Evolutionary conservation across 805 yeast genomes (phyloP), one percentile per base, ranked within the genome.

Genomic region (Cyberlindnera saturnus): DNA sequence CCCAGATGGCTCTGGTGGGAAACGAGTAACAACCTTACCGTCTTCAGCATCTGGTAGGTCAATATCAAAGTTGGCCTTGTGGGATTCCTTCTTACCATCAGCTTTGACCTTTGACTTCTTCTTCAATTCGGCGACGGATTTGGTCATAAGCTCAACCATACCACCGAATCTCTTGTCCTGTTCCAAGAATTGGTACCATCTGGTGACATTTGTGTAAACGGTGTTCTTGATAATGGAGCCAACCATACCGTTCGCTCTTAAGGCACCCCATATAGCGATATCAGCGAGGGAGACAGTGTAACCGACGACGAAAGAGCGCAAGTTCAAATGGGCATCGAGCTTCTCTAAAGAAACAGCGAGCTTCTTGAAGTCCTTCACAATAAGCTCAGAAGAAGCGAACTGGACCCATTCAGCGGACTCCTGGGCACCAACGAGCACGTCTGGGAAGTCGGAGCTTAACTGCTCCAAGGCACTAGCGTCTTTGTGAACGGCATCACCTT

Each of bases 1-100:
- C 70, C 99, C 99, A 70, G 96, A 86, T 47, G 99, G 99, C 73
- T 93, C 99, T 52, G 99, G 99, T 46, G 96, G 99, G 81, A 93
- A 93, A 71, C 99, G 85, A 42, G 99, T 95, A 42, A 95, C 98
- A 45, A 93, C 99, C 67, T 90, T 73, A 52, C 99, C 99, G 45
- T 84, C 81, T 59, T 77, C 81, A 46, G 99, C 99, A 63, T 81
- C 95, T 46, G 85, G 86, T 53, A 93, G 78, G 59, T 87, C 93
- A 59, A 93, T 93, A 63, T 90, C 97, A 55, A 85, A 93, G 66
- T 85, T 90, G 49, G 99, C 98, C 71, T 88, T 87, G 74, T 88
- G 95, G 41, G 81, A 72, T 66, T 87, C 93, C 69, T 88, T 89
- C 57, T 71, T 70, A 7, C 59, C 53, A 42, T 56, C 60, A 16